Conservation (phyloP, 1,284 basidiomycete species). For the Hemileia vastatrix region DNA sequence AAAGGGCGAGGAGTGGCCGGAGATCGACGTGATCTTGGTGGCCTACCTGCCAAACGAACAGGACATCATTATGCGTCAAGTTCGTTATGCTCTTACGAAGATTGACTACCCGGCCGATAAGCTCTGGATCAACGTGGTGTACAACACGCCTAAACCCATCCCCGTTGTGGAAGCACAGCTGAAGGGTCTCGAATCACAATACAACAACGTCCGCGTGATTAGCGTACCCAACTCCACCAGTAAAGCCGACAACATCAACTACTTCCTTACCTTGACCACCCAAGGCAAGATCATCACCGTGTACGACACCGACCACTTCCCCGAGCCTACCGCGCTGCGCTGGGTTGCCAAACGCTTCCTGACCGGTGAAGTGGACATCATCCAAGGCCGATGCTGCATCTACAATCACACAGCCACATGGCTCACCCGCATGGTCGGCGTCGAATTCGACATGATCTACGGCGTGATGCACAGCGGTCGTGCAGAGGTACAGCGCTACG, state of each 20-base stretch:
- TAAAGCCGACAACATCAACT: constrained; percentile 38
- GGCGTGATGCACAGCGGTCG: constrained; percentile 36
- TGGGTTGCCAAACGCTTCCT: constrained; percentile 34
- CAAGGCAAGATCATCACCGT: constrained; percentile 36
- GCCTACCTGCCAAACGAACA: constrained; percentile 37
- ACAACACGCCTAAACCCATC: constrained; percentile 38
- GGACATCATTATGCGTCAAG: constrained; percentile 36
- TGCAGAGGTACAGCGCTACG: constrained; percentile 31
- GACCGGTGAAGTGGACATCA: constrained; percentile 36
- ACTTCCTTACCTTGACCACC: constrained; percentile 31
- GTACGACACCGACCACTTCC: constrained; percentile 37
- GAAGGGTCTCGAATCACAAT: constrained; percentile 26
- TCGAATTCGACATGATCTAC: constrained; percentile 39
- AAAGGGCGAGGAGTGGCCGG: constrained; percentile 27
- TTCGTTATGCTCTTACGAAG: constrained; percentile 33
- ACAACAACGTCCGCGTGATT: constrained; percentile 31
- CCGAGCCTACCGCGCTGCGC: constrained; percentile 32
- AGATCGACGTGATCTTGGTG: constrained; percentile 35
- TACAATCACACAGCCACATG: constrained; percentile 36
- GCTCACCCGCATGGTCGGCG: constrained; percentile 31
- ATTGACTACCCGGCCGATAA: constrained; percentile 34
- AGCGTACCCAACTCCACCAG: constrained; percentile 35
- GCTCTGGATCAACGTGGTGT: constrained; percentile 35
- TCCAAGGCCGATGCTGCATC: constrained; percentile 36
- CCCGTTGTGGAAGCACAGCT: constrained; percentile 32